Percentiles rank a stretch among this genome's conserved stretches.
Conservation (phyloP, 768 basidiomycete species). For the Cubamyces sp. region DNA sequence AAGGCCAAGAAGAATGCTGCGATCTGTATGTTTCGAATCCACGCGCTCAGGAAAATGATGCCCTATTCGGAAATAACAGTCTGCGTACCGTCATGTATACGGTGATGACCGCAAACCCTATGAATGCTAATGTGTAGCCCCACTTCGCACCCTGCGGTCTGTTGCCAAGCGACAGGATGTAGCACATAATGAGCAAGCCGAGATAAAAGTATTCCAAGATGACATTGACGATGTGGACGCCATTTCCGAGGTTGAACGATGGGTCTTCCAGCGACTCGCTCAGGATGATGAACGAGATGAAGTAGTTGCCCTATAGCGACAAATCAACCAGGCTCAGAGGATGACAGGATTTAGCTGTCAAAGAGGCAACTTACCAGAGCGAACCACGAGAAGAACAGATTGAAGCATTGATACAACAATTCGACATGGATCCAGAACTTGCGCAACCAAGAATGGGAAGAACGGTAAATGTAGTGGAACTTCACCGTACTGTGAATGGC, state of each 20-base stretch:
- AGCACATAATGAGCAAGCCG: conserved; percentile 85
- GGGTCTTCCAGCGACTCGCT: conserved; percentile 73
- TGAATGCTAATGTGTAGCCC: conserved; percentile 82
- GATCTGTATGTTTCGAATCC: conserved; percentile 46
- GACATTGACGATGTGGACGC: conserved; percentile 74
- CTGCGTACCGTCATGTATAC: conserved; percentile 89
- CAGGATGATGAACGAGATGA: conserved; percentile 85
- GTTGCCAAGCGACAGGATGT: conserved; percentile 87
- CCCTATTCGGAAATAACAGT: conserved; percentile 14
- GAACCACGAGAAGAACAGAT: conserved; percentile 93
- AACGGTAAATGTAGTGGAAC: conserved; percentile 95
- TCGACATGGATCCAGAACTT: conserved; percentile 97
- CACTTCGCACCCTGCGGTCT: conserved; percentile 89
- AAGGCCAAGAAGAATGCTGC: conserved; percentile 83
- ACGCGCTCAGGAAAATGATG: conserved; percentile 1
- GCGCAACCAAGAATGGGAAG: conserved; percentile 76
- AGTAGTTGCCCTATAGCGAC: conserved; percentile 72
- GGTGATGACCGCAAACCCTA: conserved; percentile 90
- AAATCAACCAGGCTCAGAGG: not conserved
- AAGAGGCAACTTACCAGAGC: conserved; percentile 55
- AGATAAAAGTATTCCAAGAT: conserved; percentile 88
- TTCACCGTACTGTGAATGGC: conserved; percentile 90
- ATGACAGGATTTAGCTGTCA: not conserved
- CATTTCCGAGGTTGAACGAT: conserved; percentile 53
- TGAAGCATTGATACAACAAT: conserved; percentile 88